Evolutionary conservation across 495 filamentous ascomycete species (phyloP).

Genomic region (Oidiodendron maius): DNA sequence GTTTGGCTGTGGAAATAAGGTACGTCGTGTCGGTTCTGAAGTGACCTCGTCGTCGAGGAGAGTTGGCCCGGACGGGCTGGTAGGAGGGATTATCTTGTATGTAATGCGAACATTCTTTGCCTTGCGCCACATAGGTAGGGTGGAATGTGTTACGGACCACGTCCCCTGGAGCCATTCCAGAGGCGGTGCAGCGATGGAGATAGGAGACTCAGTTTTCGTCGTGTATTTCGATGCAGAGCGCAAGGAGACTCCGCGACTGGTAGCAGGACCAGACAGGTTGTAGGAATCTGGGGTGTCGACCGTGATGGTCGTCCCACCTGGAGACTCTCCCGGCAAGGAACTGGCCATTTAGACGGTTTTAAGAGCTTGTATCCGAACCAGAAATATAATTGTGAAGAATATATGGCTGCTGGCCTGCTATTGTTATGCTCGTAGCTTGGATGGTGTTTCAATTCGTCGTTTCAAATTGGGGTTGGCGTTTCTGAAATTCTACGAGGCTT

Average conservation of each 20-base stretch:
- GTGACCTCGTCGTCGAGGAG: conserved; percentile 62
- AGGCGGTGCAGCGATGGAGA: conserved; percentile 35
- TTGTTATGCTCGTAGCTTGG: no score
- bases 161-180: conserved; percentile 53
- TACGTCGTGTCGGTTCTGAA: conserved; percentile 41
- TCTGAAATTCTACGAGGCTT: no score
- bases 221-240: conserved; percentile 10
- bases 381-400: no score
- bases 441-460: no score
- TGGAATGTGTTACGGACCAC: conserved; percentile 73
- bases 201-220: background rate
- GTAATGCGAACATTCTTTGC: conserved; percentile 71
- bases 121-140: conserved; percentile 67
- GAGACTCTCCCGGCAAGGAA: background rate
- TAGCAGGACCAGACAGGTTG: background rate
- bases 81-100: conserved; percentile 36
- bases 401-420: no score
- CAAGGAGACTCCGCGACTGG: conserved; percentile 4
- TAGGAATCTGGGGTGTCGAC: background rate
- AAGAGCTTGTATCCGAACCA: background rate
- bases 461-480: no score
- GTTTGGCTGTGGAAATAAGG: conserved; percentile 32
- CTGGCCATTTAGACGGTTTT: no score
- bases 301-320: background rate
- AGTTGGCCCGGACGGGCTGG: conserved; percentile 7